Evolutionary conservation across 805 yeast species (phyloP).

Genomic region (Hagleromyces aurorensis): DNA sequence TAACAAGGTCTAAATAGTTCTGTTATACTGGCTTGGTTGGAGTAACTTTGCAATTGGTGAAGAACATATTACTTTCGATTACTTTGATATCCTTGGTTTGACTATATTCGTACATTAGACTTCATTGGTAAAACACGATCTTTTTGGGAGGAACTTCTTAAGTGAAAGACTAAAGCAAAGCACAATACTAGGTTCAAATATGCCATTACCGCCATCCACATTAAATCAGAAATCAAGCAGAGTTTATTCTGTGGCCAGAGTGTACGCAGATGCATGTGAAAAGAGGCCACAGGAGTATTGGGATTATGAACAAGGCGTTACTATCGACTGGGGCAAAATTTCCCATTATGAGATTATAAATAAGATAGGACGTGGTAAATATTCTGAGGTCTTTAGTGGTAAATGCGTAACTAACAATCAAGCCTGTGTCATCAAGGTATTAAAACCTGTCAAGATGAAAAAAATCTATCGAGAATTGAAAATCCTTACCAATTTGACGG

Average conservation of each 20-base stretch:
- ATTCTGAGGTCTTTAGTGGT: constrained; percentile 89
- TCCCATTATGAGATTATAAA: constrained; percentile 77
- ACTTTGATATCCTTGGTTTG: no score
- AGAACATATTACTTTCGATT: no score
- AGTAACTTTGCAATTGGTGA: no score
- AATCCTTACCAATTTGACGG: constrained; percentile 74
- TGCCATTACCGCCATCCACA: constrained; percentile 31
- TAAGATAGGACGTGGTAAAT: constrained; percentile 88
- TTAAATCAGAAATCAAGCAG: constrained; percentile 29
- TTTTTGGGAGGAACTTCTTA: no score
- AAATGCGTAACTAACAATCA: constrained; percentile 52
- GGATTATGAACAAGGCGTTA: constrained; percentile 66
- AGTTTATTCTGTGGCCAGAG: constrained; percentile 57
- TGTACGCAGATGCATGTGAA: constrained; percentile 73
- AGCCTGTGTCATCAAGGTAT: constrained; percentile 78
- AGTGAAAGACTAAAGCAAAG: no score
- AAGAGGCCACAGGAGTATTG: constrained; percentile 74
- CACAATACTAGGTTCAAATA: no score
- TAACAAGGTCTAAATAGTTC: no score
- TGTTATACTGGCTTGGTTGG: no score
- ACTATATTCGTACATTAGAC: no score
- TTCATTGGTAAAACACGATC: no score
- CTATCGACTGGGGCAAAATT: constrained; percentile 77
- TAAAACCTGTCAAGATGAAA: constrained; percentile 89
- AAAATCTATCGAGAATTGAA: constrained; percentile 87